Percentiles rank a stretch among this genome's conserved stretches.
These are phyloP conservation scores for Penicillium macrosclerotiorum DNA, from an alignment of 495 filamentous ascomycete species.

Conservation along the genomic window DNA sequence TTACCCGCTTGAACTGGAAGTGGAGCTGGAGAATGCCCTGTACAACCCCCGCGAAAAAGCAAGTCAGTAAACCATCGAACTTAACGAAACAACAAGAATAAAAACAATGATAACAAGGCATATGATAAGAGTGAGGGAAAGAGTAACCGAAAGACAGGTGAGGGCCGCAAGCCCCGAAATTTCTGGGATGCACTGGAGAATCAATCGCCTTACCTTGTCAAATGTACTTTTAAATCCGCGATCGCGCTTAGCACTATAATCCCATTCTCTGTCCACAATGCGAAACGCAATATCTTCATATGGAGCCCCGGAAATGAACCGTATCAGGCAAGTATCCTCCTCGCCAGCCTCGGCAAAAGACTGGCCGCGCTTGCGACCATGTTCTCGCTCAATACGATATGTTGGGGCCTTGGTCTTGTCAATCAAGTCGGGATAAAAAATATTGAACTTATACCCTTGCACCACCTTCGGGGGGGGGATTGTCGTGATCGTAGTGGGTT, in stretches of 20 bases:
- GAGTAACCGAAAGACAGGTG: too few relatives aligned
- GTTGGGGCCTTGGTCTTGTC: slow-evolving; percentile 93
- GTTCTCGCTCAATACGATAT: slow-evolving; percentile 89
- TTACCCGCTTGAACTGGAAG: slow-evolving; percentile 92
- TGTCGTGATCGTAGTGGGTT: slow-evolving; percentile 98
- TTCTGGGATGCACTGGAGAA: too few relatives aligned
- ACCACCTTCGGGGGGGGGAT: slow-evolving; percentile 97
- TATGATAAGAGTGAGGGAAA: too few relatives aligned
- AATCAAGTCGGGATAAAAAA: slow-evolving; percentile 98
- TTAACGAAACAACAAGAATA: not conserved
- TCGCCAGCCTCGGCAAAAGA: slow-evolving; percentile 94
- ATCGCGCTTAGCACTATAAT: slow-evolving; percentile 94
- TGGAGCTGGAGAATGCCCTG: slow-evolving; percentile 95
- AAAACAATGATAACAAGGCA: too few relatives aligned
- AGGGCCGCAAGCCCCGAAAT: too few relatives aligned
- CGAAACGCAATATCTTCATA: slow-evolving; percentile 98
- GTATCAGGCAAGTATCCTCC: slow-evolving; percentile 94
- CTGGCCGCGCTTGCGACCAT: slow-evolving; percentile 83
- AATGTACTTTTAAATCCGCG: slow-evolving; percentile 95
- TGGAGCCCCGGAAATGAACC: slow-evolving; percentile 92
- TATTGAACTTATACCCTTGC: slow-evolving; percentile 99
- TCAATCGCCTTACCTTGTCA: slow-evolving; percentile 94
- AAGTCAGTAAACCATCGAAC: slow-evolving; percentile 4
- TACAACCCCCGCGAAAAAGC: slow-evolving; percentile 9
- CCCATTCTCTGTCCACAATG: slow-evolving; percentile 99